Base-by-base conservation (phyloP, 108 stramenopile genomes). In the Nannochloropsis gaditana region DNA sequence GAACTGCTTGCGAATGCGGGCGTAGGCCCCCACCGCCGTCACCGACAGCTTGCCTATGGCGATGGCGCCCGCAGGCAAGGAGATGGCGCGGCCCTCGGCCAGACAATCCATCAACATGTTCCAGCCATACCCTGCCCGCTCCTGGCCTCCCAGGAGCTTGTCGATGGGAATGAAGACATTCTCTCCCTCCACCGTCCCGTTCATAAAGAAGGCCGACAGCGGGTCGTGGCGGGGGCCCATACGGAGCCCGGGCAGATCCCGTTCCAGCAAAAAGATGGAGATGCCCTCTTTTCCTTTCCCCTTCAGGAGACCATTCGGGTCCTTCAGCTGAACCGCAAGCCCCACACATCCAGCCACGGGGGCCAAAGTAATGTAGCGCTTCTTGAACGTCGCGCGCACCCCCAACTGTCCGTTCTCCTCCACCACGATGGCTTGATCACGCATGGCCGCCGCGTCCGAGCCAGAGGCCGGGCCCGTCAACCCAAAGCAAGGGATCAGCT, bases 91-190 rank as follows among this genome's bases (percentile, higher is more conserved):
- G 85, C 97, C 97, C 92, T 98, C 97, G 21, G 97, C 97, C 50
- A 98, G 90, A 90, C 97, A 98, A 85, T 98, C 97, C 45, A 98
- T 96, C 89, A 98, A 96, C 97, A 98, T 97, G 90, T 98, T 94
- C 97, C 97, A 98, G 81, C 97, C 97, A 87, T 93, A 96, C 83
- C 97, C 97, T 84, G 96, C 96, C 81, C 94, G 91, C 87, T 96
- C 94, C 91, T 96, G 96, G 80, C 97, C 97, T 45, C 97, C 97
- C 42, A 98, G 90, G 90, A 98, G 96, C 86, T 91, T 93, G 80
- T 93, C 91, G 93, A 98, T 97, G 84, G 97, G 96, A 83, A 98
- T 97, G 94, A 96, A 98, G 31, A 98, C 95, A 85, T 98, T 92
- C 90, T 97, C 96, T 47, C 97, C 97, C 85, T 96, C 94, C n/a